A percentile compares a stretch with the other conserved stretches of the same genome.
Conservation (phyloP, 805 yeast genomes). For the Ogataea pini region DNA sequence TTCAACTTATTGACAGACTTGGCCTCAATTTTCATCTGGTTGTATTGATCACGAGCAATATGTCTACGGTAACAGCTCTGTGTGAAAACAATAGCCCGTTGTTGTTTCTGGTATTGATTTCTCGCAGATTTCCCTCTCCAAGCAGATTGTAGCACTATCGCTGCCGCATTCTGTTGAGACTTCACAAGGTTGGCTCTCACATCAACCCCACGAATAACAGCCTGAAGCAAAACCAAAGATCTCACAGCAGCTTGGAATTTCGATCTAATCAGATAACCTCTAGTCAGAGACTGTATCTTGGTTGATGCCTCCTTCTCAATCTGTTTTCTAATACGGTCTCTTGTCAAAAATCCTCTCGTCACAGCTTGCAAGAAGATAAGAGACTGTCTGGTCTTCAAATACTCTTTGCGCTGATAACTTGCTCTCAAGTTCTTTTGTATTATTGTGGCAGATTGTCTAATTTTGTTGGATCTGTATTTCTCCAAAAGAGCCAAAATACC, state of each 20-base stretch:
- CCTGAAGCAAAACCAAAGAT: conserved; percentile 47
- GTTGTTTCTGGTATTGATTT: conserved; percentile 44
- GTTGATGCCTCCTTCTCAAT: conserved; percentile 63
- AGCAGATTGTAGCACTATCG: conserved; percentile 68
- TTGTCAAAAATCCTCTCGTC: conserved; percentile 60
- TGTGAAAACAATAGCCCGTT: conserved; percentile 61
- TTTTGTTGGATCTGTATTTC: conserved; percentile 77
- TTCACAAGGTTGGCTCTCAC: conserved; percentile 54
- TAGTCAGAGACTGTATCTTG: conserved; percentile 64
- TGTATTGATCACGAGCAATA: conserved; percentile 66
- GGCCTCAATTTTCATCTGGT: conserved; percentile 76
- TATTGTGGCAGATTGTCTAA: conserved; percentile 73
- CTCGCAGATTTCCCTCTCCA: conserved; percentile 73
- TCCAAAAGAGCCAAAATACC: conserved; percentile 94
- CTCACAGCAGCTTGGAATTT: conserved; percentile 35
- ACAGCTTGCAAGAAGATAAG: conserved; percentile 59
- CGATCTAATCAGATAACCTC: conserved; percentile 54
- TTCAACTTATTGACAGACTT: conserved; percentile 86
- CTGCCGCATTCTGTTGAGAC: conserved; percentile 60
- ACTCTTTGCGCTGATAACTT: conserved; percentile 61
- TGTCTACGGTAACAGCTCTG: conserved; percentile 81
- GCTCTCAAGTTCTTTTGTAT: conserved; percentile 83
- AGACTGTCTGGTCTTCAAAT: conserved; percentile 53
- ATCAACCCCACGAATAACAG: conserved; percentile 50
- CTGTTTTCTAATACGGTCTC: conserved; percentile 56